Evolutionary conservation across 2,329 filamentous ascomycete genomes (phyloP).

Genomic region (Penicillium sp.): DNA sequence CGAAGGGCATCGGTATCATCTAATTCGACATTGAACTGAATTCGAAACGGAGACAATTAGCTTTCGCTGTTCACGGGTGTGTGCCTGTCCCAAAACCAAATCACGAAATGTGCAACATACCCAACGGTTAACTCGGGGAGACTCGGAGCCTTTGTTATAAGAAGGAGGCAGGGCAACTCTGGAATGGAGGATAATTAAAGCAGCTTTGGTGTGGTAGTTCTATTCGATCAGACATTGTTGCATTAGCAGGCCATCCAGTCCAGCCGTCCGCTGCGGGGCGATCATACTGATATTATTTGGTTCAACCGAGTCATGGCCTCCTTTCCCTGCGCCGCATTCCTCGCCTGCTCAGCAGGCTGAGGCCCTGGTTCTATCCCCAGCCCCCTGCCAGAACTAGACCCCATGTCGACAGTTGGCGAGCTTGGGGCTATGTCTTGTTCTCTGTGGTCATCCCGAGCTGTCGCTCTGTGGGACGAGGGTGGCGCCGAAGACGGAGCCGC

Average conservation of each 20-base stretch:
- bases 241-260: constrained; percentile 23
- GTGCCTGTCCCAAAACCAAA: neutral
- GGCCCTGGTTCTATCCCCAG: constrained; percentile 50
- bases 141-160: constrained; percentile 54
- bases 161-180: constrained; percentile 65
- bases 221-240: constrained; percentile 38
- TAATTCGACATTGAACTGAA: constrained; percentile 88
- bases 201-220: constrained; percentile 90
- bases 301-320: constrained; percentile 77
- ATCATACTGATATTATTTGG: constrained; percentile 80
- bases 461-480: constrained; percentile 67
- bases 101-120: constrained; percentile 52
- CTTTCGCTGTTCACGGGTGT: neutral
- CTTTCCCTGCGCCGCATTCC: constrained; percentile 52
- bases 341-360: constrained; percentile 42
- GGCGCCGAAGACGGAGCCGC: constrained; percentile 63
- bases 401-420: constrained; percentile 52
- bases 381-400: constrained; percentile 49
- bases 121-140: constrained; percentile 77
- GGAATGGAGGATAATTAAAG: constrained; percentile 76
- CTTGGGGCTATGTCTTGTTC: constrained; percentile 57
- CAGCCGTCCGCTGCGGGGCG: neutral
- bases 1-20: constrained; percentile 86
- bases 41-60: neutral
- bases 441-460: constrained; percentile 70